Base-by-base conservation (phyloP, 495 filamentous ascomycete species). In the Cudoniella acicularis region DNA sequence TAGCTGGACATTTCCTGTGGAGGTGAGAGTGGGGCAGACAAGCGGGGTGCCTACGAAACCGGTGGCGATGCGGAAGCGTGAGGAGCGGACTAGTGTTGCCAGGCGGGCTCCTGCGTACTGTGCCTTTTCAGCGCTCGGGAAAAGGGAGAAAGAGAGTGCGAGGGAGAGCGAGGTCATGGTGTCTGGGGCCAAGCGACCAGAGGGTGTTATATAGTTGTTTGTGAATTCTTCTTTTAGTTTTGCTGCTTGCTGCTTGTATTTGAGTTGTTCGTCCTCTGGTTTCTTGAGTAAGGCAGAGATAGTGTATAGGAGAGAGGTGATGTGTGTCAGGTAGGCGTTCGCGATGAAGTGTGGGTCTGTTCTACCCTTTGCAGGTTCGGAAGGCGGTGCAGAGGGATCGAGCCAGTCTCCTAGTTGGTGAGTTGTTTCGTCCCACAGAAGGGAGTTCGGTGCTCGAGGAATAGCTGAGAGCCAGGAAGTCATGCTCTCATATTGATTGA, bases 1-100 rank as follows among this genome's bases (percentile, higher is more conserved):
- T 45, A 59, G 70, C 54, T 62, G 60, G 10, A 62, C 66, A 13
- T 73, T 62, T 26, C 68, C 70, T 8, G 67, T 64, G 13, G 65
- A 65, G 0, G 72, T 70, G 1, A 83, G 69, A 0, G 79, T 69
- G 23, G 74, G 70, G 9, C 71, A 68, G 6, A 83, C 64, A 2
- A 77, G 62, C 46, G 78, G 78, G 1, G 81, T 83, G 0, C 78
- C 79, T 0, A 76, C 77, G 56, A 83, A 83, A 1, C 81, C 81
- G 1, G 79, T 82, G 2, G 71, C 75, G 18, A 83, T 75, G 2
- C 70, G 66, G 60, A 77, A 79, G n/a, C 71, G 62, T 17, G 72
- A 74, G 8, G 69, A 54, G 10, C 54, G 69, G 25, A 81, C 73
- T 2, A 77, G 64, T 1, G 68, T 49, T 2, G 69, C 66, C 0